Evolutionary conservation across 441 rosid species (phyloP), one percentile per base, ranked within the genome.

Genomic region (Manihot esculenta): DNA sequence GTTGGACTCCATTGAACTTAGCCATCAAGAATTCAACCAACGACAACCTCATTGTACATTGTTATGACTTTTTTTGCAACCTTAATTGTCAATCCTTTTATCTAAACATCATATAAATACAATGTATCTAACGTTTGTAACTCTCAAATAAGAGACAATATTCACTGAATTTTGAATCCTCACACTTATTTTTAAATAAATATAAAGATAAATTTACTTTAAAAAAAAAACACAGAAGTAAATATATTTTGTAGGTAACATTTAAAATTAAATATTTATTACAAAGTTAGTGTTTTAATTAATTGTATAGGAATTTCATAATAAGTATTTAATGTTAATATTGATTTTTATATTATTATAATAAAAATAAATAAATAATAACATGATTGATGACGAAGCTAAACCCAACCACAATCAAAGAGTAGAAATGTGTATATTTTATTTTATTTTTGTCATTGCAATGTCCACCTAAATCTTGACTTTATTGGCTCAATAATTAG

Each of bases 401-500:
- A 49, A 49, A 18, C 21, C 54, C 21, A 17, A 49, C 7, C 53
- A 49, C 18, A 49, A 17, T 17, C 7, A 49, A 5, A 7, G 3
- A n/a, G 45, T 7, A 42, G 33, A 30, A 30, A 30, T 30, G 33
- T 30, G 33, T 30, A 10, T 42, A 10, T 42, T 42, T 42, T 7
- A 7, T 5, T 5, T 14, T 17, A 27, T 23, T 63, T 45, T 7
- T 61, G 2, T n/a, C 2, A 30, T 1, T 30, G 66, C 70, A 18
- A 15, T 63, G 71, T 41, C 35, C 80, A 72, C 70, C 79, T 60
- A 75, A 64, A 69, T 41, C 60, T 65, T 66, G 79, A 76, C 76
- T 72, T 76, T 10, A 15, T 58, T 5, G 24, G 38, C 54, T 54
- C 66, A 75, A 68, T 75, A 65, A 81, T 75, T 72, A 56, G 45